phyloP scores from a whole-genome alignment of 1,139 yeast genomes.

The Blastobotrys persicus region DNA sequence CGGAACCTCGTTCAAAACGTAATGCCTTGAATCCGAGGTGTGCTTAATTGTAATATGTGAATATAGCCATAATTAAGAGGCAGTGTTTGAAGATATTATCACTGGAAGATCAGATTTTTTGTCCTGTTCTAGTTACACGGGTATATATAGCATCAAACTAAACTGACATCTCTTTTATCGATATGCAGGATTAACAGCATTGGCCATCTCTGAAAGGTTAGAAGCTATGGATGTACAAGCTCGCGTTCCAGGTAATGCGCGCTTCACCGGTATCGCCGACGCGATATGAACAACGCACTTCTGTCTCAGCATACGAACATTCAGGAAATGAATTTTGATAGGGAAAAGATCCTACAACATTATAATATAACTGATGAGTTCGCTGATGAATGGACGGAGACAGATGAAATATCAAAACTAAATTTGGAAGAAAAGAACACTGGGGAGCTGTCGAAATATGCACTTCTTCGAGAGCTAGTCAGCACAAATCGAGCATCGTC shows the following conservation, averaged over 20 bases:
- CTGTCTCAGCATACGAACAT: not conserved
- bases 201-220: too few species aligned
- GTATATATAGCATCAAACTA: too few species aligned
- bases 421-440: conserved; percentile 16
- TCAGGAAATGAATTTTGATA: conserved; percentile 12
- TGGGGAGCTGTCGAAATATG: conserved; percentile 27
- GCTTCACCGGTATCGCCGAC: not conserved
- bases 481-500: conserved; percentile 21
- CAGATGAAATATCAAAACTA: conserved; percentile 20
- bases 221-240: too few species aligned
- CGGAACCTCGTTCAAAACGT: too few species aligned
- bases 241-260: not conserved
- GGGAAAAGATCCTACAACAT: conserved; percentile 16
- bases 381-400: conserved; percentile 25
- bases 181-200: too few species aligned
- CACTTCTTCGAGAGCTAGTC: conserved; percentile 30
- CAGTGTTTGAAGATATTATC: too few species aligned
- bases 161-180: too few species aligned
- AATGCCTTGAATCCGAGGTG: too few species aligned
- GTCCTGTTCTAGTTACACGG: too few species aligned
- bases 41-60: too few species aligned
- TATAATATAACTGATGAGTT: conserved; percentile 34
- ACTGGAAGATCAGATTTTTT: too few species aligned
- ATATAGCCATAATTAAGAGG: too few species aligned
- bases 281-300: not conserved